Evolutionary conservation across 2,329 filamentous ascomycete genomes (phyloP), one percentile per base, ranked within the genome.

Genomic region (Calonectria pauciramosa): DNA sequence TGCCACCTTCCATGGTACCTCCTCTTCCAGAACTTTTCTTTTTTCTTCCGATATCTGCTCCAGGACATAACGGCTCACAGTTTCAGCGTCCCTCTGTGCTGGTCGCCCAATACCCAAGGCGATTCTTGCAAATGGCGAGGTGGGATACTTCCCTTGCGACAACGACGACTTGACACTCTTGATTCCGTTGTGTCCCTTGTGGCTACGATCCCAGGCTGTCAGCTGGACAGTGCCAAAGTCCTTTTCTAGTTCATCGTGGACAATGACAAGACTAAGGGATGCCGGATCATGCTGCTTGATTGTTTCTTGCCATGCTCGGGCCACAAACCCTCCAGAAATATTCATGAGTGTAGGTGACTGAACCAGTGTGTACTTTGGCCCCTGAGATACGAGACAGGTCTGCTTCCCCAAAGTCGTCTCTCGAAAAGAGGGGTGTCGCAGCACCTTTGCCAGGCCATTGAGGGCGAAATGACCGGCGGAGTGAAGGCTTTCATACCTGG

Each of bases 71-170:
- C 91, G 87, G 54, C 93, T 91, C 13, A 99, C 96, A 2, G 91
- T 91, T 49, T 87, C 86, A 28, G 88, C 87, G 65, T 95, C 93
- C 76, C 96, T 89, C 76, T 90, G 93, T 59, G 86, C 87, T 0
- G 96, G 96, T 59, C 97, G 88, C n/a, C 95, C 96, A 86, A 99
- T 98, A 0, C 97, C 97, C 16, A 99, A 87, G 0, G 94, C 93
- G 66, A 99, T 91, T 73, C 94, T 88, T 76, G 83, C 89, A 86
- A 87, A 90, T 18, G 83, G 85, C 0, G 86, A 85, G 0, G 78
- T 82, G 3, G 84, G 83, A 64, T 87, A 90, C 11, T 86, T 84
- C 0, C 78, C 80, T 8, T 86, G 84, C 3, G 82, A 83, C 30
- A 95, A 77, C 66, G 82, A 86, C 23, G 87, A 85, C 70, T 91